These are phyloP conservation scores for Talaromyces proteolyticus DNA, from an alignment of 495 filamentous ascomycete species.

Conservation along the genomic window DNA sequence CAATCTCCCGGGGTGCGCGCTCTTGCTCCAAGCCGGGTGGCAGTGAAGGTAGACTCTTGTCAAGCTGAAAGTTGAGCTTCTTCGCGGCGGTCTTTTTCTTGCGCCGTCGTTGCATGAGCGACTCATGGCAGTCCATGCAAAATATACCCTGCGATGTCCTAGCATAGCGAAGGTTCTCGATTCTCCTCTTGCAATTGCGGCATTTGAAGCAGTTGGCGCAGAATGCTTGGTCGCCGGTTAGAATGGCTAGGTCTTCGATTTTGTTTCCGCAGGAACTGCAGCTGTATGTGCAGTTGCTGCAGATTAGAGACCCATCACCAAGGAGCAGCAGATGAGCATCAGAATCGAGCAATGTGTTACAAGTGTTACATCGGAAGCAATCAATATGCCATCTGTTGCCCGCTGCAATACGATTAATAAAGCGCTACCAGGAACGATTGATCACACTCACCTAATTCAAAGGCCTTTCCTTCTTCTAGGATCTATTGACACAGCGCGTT, in stretches of 20 bases:
- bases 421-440: no score
- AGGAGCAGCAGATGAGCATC: conserved; percentile 97
- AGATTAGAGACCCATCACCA: conserved; percentile 96
- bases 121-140: conserved; percentile 99
- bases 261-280: conserved; percentile 96
- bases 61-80: conserved; percentile 44
- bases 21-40: conserved; percentile 50
- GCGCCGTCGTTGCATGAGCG: conserved; percentile 89
- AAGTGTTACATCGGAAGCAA: conserved; percentile 98
- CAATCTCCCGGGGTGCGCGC: conserved; percentile 21
- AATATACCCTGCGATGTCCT: conserved; percentile 98
- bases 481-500: conserved; percentile 52
- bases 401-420: conserved; percentile 56
- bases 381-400: conserved; percentile 99
- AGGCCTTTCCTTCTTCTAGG: conserved; percentile 96
- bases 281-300: conserved; percentile 99
- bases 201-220: conserved; percentile 97
- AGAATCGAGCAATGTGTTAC: conserved; percentile 90
- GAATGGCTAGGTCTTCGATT: conserved; percentile 96
- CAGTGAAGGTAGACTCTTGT: conserved; percentile 91
- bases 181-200: conserved; percentile 96
- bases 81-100: conserved; percentile 71
- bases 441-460: conserved; percentile 93
- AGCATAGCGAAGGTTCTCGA: conserved; percentile 97
- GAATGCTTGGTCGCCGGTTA: conserved; percentile 98